Conservation (phyloP, 2,329 filamentous ascomycete species). For the Neonectria sp. region DNA sequence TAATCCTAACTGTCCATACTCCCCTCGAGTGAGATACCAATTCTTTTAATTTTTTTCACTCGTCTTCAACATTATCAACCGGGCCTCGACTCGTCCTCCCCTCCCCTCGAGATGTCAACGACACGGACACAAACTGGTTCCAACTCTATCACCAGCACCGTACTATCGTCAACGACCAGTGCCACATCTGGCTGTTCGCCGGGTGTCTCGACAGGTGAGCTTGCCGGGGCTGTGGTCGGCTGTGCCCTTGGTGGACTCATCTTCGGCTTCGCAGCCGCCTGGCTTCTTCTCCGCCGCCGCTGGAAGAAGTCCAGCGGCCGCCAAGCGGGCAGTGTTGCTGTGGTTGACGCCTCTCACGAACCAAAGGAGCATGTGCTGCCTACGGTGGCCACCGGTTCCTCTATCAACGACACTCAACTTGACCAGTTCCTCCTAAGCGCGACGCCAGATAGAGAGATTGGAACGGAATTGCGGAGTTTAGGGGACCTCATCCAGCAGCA, state of each 20-base stretch:
- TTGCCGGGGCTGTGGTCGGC: conserved; percentile 50
- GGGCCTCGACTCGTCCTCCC: too few relatives aligned
- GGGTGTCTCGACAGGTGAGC: conserved; percentile 34
- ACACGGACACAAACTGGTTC: too few relatives aligned
- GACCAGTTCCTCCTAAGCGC: conserved; percentile 56
- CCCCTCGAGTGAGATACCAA: too few relatives aligned
- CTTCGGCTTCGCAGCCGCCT: conserved; percentile 45
- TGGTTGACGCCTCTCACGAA: background rate
- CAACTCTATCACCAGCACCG: background rate
- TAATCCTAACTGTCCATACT: too few relatives aligned
- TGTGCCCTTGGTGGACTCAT: conserved; percentile 48
- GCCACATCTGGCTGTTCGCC: background rate
- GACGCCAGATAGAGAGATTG: conserved; percentile 54
- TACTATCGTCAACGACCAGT: background rate
- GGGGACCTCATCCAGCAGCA: conserved; percentile 57
- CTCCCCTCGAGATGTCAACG: too few relatives aligned
- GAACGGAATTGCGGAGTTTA: conserved; percentile 52
- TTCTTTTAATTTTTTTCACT: too few relatives aligned
- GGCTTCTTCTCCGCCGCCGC: conserved; percentile 46
- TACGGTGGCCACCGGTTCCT: conserved; percentile 12
- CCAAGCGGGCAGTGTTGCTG: background rate
- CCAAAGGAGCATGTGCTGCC: background rate
- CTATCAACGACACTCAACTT: conserved; percentile 44
- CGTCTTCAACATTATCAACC: too few relatives aligned
- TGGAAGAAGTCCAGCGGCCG: background rate